A percentile compares a stretch with the other conserved stretches of the same genome.
Evolutionary conservation across 2,329 filamentous ascomycete species (phyloP).

Genomic region (Colletotrichum sp.): DNA sequence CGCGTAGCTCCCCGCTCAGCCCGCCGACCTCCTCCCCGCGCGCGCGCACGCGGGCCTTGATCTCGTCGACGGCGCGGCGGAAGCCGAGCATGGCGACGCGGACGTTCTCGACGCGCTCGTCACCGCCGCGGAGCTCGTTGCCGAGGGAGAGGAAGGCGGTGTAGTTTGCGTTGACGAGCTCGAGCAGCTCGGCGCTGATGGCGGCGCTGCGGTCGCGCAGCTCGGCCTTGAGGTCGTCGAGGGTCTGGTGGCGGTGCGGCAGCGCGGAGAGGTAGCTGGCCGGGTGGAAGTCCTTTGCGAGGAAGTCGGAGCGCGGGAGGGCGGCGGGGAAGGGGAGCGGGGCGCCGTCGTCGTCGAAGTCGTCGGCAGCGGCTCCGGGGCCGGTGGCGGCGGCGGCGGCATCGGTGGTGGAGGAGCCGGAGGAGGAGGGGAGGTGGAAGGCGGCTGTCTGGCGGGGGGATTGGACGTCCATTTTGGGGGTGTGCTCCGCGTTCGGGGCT

Average conservation of each 20-base stretch:
- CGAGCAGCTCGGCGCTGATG: constrained; percentile 85
- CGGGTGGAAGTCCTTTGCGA: constrained; percentile 78
- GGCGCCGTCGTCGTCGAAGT: constrained; percentile 58
- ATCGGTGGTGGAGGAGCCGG: constrained; percentile 38
- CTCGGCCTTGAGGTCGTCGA: constrained; percentile 90
- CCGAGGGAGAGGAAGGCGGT: constrained; percentile 88
- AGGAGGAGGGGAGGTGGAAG: constrained; percentile 48
- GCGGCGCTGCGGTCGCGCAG: constrained; percentile 80
- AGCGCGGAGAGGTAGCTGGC: constrained; percentile 81
- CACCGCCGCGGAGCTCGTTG: constrained; percentile 81
- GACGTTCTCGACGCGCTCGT: constrained; percentile 90
- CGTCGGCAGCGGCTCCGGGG: constrained; percentile 42
- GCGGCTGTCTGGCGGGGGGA: constrained; percentile 23
- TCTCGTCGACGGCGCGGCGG: constrained; percentile 77
- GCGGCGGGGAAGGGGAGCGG: constrained; percentile 88
- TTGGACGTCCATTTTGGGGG: constrained; percentile 30
- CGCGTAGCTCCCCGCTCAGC: constrained; percentile 70
- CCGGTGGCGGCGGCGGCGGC: constrained; percentile 47
- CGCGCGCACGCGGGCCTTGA: constrained; percentile 69
- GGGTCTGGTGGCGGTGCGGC: constrained; percentile 88
- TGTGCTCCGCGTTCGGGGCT: background rate
- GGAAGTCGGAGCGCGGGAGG: constrained; percentile 83
- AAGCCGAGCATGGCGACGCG: constrained; percentile 88
- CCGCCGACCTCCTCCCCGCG: constrained; percentile 67
- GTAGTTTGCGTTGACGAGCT: constrained; percentile 96